Evolutionary conservation across 768 basidiomycete species (phyloP), one percentile per base, ranked within the genome.

Genomic region (Phlebiopsis gigantea): DNA sequence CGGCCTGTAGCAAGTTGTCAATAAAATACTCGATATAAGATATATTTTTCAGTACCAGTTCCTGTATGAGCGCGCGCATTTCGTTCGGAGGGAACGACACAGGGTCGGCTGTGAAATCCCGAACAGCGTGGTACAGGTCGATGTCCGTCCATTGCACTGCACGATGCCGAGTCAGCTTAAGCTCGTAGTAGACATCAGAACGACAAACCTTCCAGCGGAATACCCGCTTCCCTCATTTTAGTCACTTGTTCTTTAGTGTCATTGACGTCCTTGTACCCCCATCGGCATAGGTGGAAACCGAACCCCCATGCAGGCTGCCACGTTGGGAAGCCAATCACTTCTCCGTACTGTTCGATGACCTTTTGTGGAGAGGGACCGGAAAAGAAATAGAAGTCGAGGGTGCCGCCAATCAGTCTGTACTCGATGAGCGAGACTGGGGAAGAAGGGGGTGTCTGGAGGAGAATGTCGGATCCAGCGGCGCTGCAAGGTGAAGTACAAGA

Each of bases 101-200:
- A 12, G 85, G 85, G 65, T 88, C 86, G 9, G 78, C 71, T 4
- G 87, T 89, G 61, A 88, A 87, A 68, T 86, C 87, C 17, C 87
- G 77, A 29, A 78, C 74, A 25, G 84, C 80, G 62, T 87, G 81
- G 62, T 87, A 88, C 52, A 88, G 59, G 69, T 89, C 87, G 58
- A 89, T 86, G 61, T 88, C 87, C 63, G 84, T 88, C 87, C 87
- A 89, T 77, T 87, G 87, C 45, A 82, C 85, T 85, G 31, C 19
- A 21, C 31, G 17, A 42, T 47, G 48, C 3, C 4, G 5, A 21
- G 55, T 54, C 24, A 47, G 45, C 19, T 12, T n/a, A 8, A 17
- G n/a, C 5, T 1, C 28, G 29, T 51, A 10, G n/a, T 29, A 5
- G 4, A 15, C 14, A 25, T 6, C 22, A 22, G 28, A 46, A 43